Conservation (phyloP, 768 basidiomycete species). For the Rhodotorula toruloides region DNA sequence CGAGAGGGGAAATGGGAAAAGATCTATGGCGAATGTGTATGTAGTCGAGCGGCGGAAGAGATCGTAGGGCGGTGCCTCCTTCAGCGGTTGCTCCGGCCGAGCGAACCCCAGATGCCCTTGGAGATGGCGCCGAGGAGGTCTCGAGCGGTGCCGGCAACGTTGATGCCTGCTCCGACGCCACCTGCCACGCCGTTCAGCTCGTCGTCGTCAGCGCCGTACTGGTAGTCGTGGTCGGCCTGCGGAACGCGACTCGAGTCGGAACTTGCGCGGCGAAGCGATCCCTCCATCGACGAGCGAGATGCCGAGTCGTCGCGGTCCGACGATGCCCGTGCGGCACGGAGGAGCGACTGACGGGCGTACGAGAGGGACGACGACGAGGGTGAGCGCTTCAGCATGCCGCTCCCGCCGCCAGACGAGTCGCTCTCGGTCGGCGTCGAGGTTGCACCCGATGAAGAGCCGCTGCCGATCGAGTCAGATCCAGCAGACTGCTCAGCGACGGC, state of each 20-base stretch:
- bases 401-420: background rate
- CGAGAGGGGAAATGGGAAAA: too few relatives aligned
- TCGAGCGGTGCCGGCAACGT: slow-evolving; percentile 31
- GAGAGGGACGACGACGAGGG: slow-evolving; percentile 7
- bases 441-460: too few relatives aligned
- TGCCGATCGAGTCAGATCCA: too few relatives aligned
- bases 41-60: too few relatives aligned
- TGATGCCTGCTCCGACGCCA: slow-evolving; percentile 20
- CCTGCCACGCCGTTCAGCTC: background rate
- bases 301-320: slow-evolving; percentile 4
- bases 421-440: too few relatives aligned
- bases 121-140: slow-evolving; percentile 35
- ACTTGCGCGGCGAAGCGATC: slow-evolving; percentile 1
- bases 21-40: too few relatives aligned
- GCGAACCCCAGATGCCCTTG: slow-evolving; percentile 33
- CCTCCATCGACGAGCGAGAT: slow-evolving; percentile 3
- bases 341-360: slow-evolving; percentile 28
- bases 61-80: too few relatives aligned
- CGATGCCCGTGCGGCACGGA: slow-evolving; percentile 27
- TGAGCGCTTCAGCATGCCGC: slow-evolving; percentile 4
- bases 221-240: slow-evolving; percentile 2
- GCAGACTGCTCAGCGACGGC: background rate
- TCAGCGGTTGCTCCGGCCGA: slow-evolving; percentile 5
- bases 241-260: background rate
- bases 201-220: slow-evolving; percentile 21